These are phyloP conservation scores for Prunus kanzakura DNA, from an alignment of 306 rosid genomes.

Conservation along the genomic window DNA sequence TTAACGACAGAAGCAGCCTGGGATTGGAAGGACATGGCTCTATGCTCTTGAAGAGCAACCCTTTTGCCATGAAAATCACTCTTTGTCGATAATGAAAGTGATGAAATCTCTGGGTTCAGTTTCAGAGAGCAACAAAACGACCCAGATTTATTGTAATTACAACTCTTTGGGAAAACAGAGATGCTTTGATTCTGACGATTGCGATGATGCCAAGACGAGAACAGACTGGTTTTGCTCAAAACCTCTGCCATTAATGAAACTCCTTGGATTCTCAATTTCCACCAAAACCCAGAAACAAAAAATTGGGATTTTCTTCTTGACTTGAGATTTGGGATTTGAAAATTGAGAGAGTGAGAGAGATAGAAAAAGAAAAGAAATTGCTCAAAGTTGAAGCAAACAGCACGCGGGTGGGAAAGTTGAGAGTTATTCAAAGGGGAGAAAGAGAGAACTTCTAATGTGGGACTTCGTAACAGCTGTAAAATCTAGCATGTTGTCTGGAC, in stretches of 20 bases:
- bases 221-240: conserved; percentile 41
- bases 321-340: neutral
- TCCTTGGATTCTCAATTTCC: neutral
- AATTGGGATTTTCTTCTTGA: neutral
- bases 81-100: conserved; percentile 25
- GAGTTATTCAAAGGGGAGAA: neutral
- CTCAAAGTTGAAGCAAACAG: neutral
- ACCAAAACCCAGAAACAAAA: neutral
- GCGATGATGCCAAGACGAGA: conserved; percentile 37
- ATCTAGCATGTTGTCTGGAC: neutral
- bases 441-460: neutral
- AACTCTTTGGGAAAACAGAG: conserved; percentile 32
- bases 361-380: neutral
- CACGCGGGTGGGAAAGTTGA: neutral
- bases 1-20: conserved; percentile 31
- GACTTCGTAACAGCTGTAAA: neutral
- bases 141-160: conserved; percentile 24
- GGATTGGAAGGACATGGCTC: conserved; percentile 26
- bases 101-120: conserved; percentile 32
- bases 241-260: conserved; percentile 42
- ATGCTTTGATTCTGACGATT: conserved; percentile 18
- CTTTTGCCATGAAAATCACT: conserved; percentile 43
- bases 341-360: neutral
- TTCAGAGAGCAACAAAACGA: conserved; percentile 25
- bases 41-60: conserved; percentile 27